These are phyloP conservation scores for Cystofilobasidium ferigula DNA, from an alignment of 768 basidiomycete species.

Conservation along the genomic window DNA sequence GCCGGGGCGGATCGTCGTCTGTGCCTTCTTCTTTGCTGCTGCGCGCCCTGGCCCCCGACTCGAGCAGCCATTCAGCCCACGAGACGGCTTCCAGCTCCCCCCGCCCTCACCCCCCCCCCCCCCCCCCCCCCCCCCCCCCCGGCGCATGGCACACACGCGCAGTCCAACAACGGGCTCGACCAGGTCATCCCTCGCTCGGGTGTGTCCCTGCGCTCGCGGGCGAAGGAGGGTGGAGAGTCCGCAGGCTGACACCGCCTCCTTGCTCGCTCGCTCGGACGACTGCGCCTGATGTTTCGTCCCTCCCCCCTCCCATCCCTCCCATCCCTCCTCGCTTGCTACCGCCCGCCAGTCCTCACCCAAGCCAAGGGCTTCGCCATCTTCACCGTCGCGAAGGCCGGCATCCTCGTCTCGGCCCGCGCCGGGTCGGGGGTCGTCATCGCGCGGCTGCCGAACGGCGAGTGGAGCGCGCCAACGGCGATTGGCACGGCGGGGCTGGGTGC, in stretches of 20 bases:
- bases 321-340: background rate
- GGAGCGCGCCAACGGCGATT: conserved; percentile 91
- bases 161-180: conserved; percentile 68
- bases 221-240: too few species aligned
- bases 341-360: conserved; percentile 44
- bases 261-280: background rate
- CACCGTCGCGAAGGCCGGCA: conserved; percentile 60
- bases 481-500: conserved; percentile 17
- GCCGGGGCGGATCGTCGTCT: too few species aligned
- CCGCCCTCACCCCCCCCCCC: too few species aligned
- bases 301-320: conserved; percentile 44
- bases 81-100: too few species aligned
- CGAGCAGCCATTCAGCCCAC: too few species aligned
- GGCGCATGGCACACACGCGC: too few species aligned
- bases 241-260: too few species aligned
- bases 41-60: too few species aligned
- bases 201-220: background rate
- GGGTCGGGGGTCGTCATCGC: conserved; percentile 85
- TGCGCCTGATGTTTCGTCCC: conserved; percentile 34
- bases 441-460: conserved; percentile 66
- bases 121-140: too few species aligned
- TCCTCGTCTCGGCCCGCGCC: conserved; percentile 62
- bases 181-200: conserved; percentile 39
- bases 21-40: too few species aligned
- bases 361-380: conserved; percentile 71